phyloP scores from a whole-genome alignment of 192 early-diverging fungal species.

The Cladochytrium replicatum region DNA sequence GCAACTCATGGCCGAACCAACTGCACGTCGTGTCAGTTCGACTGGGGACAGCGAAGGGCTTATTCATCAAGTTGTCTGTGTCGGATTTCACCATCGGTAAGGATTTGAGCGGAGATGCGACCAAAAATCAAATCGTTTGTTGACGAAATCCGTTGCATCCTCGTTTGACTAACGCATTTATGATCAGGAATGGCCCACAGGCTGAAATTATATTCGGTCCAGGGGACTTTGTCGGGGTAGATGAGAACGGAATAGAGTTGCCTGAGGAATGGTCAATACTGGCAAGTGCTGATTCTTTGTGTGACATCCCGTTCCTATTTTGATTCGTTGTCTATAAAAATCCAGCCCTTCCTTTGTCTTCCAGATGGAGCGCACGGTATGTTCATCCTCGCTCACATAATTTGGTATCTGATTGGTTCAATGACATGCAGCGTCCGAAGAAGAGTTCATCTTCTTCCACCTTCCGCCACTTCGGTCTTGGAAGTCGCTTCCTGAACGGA shows the following conservation, averaged over 20 bases:
- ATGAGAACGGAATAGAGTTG: constrained; percentile 41
- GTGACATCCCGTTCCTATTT: background rate
- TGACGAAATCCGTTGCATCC: background rate
- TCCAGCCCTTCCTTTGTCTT: constrained; percentile 66
- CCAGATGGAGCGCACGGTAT: constrained; percentile 72
- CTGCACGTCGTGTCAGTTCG: too few relatives aligned
- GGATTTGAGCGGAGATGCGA: too few relatives aligned
- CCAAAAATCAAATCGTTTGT: background rate
- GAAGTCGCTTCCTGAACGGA: constrained; percentile 41
- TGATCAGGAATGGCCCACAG: constrained; percentile 40
- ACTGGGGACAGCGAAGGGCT: too few relatives aligned
- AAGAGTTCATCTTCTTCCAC: constrained; percentile 76
- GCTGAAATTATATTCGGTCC: too few relatives aligned
- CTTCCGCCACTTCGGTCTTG: constrained; percentile 61
- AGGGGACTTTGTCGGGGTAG: too few relatives aligned
- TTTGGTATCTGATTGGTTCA: background rate
- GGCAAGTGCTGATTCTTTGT: too few relatives aligned
- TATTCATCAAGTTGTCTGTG: constrained; percentile 24
- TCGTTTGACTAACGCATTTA: background rate
- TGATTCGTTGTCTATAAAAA: background rate
- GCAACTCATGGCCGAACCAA: too few relatives aligned
- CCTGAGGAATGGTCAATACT: constrained; percentile 76
- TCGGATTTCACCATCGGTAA: constrained; percentile 41
- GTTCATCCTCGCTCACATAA: background rate
- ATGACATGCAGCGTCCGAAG: constrained; percentile 41